These are phyloP conservation scores for Amylocystis lapponica DNA, from an alignment of 768 basidiomycete genomes.

Conservation along the genomic window DNA sequence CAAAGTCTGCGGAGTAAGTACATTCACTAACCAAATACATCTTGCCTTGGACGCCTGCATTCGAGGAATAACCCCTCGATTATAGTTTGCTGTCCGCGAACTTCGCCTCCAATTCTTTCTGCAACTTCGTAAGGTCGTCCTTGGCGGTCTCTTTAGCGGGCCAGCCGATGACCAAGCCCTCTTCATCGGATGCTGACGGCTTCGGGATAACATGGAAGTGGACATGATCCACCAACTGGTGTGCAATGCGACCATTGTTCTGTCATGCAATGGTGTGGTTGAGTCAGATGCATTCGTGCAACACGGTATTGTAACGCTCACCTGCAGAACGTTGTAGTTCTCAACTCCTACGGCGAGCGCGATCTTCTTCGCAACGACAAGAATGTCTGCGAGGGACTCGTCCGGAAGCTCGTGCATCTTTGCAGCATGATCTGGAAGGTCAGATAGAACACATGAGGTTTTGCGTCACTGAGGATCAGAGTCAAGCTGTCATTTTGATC, in stretches of 20 bases:
- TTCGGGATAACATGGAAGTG: slow-evolving; percentile 96
- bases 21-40: too few species aligned
- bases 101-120: slow-evolving; percentile 55
- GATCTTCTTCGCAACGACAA: slow-evolving; percentile 85
- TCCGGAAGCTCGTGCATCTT: slow-evolving; percentile 89
- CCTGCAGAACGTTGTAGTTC: slow-evolving; percentile 86
- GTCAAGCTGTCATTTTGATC: not conserved
- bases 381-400: slow-evolving; percentile 67
- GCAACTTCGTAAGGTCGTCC: slow-evolving; percentile 56
- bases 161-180: slow-evolving; percentile 85
- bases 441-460: not conserved
- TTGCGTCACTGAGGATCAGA: too few species aligned
- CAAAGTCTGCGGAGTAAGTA: too few species aligned
- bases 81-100: too few species aligned
- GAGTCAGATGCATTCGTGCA: not conserved
- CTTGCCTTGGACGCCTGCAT: too few species aligned
- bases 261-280: slow-evolving; percentile 15
- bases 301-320: slow-evolving; percentile 10
- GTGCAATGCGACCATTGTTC: slow-evolving; percentile 66
- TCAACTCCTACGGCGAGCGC: slow-evolving; percentile 66
- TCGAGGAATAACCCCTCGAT: too few species aligned
- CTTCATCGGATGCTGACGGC: slow-evolving; percentile 50
- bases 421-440: slow-evolving; percentile 64
- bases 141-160: slow-evolving; percentile 52
- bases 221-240: slow-evolving; percentile 70